A percentile compares a stretch with the other conserved stretches of the same genome.
These are phyloP conservation scores for Metarhizium rileyi DNA, from an alignment of 2,329 filamentous ascomycete species.

Conservation along the genomic window DNA sequence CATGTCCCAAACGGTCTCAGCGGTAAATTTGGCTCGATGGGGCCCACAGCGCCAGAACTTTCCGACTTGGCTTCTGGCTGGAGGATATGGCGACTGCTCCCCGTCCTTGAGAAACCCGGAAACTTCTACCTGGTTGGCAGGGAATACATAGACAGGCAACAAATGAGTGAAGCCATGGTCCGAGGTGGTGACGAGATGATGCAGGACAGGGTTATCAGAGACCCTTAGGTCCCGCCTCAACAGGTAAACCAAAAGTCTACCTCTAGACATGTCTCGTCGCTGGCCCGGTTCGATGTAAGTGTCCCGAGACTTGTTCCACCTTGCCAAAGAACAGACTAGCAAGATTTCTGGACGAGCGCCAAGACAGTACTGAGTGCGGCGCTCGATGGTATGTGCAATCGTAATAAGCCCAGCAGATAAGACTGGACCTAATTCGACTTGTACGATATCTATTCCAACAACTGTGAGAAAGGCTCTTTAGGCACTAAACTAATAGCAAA, in stretches of 20 bases:
- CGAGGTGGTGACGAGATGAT: constrained; percentile 39
- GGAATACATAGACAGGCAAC: constrained; percentile 61
- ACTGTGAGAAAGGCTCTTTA: background rate
- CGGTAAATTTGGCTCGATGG: constrained; percentile 61
- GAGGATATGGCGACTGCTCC: constrained; percentile 53
- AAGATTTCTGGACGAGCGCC: background rate
- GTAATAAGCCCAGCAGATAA: background rate
- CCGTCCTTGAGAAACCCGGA: constrained; percentile 58
- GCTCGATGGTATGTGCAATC: background rate
- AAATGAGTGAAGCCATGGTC: constrained; percentile 55
- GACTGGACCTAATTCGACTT: background rate
- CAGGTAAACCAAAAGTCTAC: constrained; percentile 57
- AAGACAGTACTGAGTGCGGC: background rate
- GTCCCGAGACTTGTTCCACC: background rate
- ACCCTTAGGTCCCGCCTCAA: constrained; percentile 64
- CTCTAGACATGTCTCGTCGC: constrained; percentile 19
- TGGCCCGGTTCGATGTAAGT: background rate
- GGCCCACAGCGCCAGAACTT: constrained; percentile 66
- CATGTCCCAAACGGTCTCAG: constrained; percentile 63
- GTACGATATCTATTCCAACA: background rate
- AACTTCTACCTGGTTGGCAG: constrained; percentile 62
- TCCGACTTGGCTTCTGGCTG: constrained; percentile 55
- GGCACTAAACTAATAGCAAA: background rate
- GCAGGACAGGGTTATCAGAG: constrained; percentile 64
- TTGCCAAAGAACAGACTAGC: background rate